Evolutionary conservation across 768 basidiomycete species (phyloP), one percentile per base, ranked within the genome.

Genomic region (Ephemerocybe angulata): DNA sequence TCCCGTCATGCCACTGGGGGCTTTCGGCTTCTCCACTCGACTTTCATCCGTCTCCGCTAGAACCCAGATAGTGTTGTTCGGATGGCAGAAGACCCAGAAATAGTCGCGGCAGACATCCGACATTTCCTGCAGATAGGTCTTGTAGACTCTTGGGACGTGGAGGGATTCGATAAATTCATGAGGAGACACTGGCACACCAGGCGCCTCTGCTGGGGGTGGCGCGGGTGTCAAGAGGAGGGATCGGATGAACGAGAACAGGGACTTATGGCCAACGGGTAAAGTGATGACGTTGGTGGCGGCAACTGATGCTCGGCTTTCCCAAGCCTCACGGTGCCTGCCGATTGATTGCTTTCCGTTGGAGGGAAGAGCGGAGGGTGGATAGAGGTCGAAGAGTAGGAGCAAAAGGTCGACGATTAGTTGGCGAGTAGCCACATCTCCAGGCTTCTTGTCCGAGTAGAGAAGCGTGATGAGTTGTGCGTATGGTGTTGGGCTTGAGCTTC

Each of bases 21-120:
- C 96, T 54, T 89, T 79, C 13, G 93, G 93, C 64, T 86, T 89
- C 71, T 97, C 95, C 3, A 93, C 92, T 56, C 83, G 82, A 2
- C 73, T 81, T 65, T 93, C 88, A 65, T 98, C 92, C 2, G 90
- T 87, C 61, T 96, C 88, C 7, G 78, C 69, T 19, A 97, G 72
- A 19, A 85, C 76, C 96, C 96, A 98, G 49, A 98, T 85, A 0
- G 86, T 85, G 62, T 98, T 99, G 66, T 87, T 88, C 2, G 89
- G 88, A 66, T 99, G 97, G 67, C 96, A 98, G 72, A 98, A 96
- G 37, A 97, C 87, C 93, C 93, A 95, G 70, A 91, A 93, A 71
- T 92, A 93, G 67, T 99, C 97, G 22, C 94, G 75, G 66, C 95
- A 95, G 3, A 94, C 77, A 63, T 98, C 95, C 5, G 85, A 87